Evolutionary conservation across 495 filamentous ascomycete species (phyloP), one percentile per base, ranked within the genome.

Genomic region (Penicillium parvum): DNA sequence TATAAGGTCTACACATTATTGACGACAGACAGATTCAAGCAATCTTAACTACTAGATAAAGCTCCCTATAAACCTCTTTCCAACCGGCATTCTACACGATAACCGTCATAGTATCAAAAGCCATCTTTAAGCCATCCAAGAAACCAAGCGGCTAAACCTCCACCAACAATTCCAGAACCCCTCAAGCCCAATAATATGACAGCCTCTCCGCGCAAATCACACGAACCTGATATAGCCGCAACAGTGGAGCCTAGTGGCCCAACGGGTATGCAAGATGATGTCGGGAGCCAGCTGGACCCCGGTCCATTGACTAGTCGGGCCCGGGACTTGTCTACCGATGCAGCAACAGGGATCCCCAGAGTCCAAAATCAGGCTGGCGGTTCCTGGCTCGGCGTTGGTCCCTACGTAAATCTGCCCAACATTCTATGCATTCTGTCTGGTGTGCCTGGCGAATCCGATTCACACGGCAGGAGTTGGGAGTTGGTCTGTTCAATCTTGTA

Each of bases 341-440:
- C 45, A 53, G 16, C 16, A 26, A 48, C 37, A 49, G 27, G 42
- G 37, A 39, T 15, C n/a, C n/a, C 28, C 37, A 16, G 44, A 34
- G 51, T 57, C 53, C 22, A 47, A 18, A 57, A 57, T 34, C 43
- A 37, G 43, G 25, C 56, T 40, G 53, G 37, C 40, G 37, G 56
- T 53, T 47, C 50, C 56, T 60, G 43, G 45, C 49, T 57, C 47
- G 50, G 45, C 36, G 34, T 39, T 41, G 43, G 53, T 60, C 50
- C 32, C 37, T 26, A 55, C 47, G 50, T 50, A 57, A 60, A 57
- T 55, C 53, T 53, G 57, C 57, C 57, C 50, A 45, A 57, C 52
- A 39, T 36, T 49, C 40, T 42, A 42, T 29, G 20, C 29, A 39
- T 43, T 37, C 30, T 23, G 27, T 37, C 34, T 17, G 18, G 26